phyloP scores from a whole-genome alignment of 352 stramenopile genomes.

The Pythium angustatum region DNA sequence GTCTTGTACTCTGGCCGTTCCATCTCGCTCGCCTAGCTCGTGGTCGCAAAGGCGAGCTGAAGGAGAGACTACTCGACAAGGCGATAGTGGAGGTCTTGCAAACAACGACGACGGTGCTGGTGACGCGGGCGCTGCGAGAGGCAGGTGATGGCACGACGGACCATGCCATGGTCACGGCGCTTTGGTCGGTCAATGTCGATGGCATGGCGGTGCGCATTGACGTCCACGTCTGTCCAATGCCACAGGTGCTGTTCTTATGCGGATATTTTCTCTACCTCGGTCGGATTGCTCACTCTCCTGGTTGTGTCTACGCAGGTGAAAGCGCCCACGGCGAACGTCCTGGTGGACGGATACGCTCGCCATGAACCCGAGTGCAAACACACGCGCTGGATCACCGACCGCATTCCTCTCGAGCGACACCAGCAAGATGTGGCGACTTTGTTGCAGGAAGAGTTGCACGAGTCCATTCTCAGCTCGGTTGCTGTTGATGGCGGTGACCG shows the following conservation, averaged over 20 bases:
- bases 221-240: slow-evolving; percentile 61
- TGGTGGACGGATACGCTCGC: slow-evolving; percentile 53
- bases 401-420: slow-evolving; percentile 46
- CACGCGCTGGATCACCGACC: slow-evolving; percentile 67
- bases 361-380: slow-evolving; percentile 63
- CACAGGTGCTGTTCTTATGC: no score
- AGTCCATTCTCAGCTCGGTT: slow-evolving; percentile 52
- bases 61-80: neutral
- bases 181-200: slow-evolving; percentile 43
- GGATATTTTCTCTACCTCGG: no score
- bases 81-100: slow-evolving; percentile 14
- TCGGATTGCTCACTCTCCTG: neutral
- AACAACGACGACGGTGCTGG: slow-evolving; percentile 21
- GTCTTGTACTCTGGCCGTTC: slow-evolving; percentile 55
- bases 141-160: neutral
- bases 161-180: slow-evolving; percentile 66
- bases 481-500: slow-evolving; percentile 14
- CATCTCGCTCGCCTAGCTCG: slow-evolving; percentile 50
- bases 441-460: slow-evolving; percentile 40
- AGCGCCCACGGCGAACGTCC: slow-evolving; percentile 38
- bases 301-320: slow-evolving; percentile 28
- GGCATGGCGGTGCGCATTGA: slow-evolving; percentile 39
- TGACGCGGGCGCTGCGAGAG: slow-evolving; percentile 4
- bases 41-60: slow-evolving; percentile 28
- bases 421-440: slow-evolving; percentile 26